A percentile compares a stretch with the other conserved stretches of the same genome.
These are phyloP conservation scores for Saksenaea oblongispora DNA, from an alignment of 371 early-diverging fungal genomes.

Conservation along the genomic window DNA sequence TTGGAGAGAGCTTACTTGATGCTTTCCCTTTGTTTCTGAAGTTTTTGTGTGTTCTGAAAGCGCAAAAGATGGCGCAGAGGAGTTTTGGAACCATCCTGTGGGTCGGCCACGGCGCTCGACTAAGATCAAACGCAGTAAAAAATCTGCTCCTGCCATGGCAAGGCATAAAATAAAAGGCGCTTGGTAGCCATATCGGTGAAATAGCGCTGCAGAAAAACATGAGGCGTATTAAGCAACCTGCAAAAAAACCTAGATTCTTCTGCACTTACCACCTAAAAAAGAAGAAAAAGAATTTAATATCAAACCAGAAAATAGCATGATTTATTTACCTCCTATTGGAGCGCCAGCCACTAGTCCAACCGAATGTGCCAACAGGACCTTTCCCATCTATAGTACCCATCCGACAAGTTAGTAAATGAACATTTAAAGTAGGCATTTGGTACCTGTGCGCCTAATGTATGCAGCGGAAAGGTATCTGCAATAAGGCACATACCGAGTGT, in stretches of 20 bases:
- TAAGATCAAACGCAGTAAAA: constrained; percentile 37
- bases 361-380: constrained; percentile 52
- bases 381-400: constrained; percentile 43
- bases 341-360: constrained; percentile 58
- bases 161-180: constrained; percentile 70
- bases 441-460: constrained; percentile 49
- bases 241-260: neutral
- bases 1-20: constrained; percentile 12
- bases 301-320: neutral
- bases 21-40: neutral
- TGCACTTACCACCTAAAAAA: neutral
- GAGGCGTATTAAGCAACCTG: neutral
- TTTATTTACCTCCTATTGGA: neutral
- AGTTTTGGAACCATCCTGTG: constrained; percentile 17
- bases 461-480: constrained; percentile 52
- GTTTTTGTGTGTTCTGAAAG: neutral
- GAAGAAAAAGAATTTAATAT: neutral
- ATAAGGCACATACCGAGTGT: constrained; percentile 52
- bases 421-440: neutral
- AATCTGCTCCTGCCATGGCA: constrained; percentile 51
- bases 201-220: constrained; percentile 22
- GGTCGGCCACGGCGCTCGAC: constrained; percentile 38
- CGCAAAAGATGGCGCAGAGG: neutral
- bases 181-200: constrained; percentile 56
- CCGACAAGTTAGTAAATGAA: neutral